A percentile compares a stretch with the other conserved stretches of the same genome.
Evolutionary conservation across 2,329 filamentous ascomycete genomes (phyloP).

Genomic region (Pseudogymnoascus sp.): DNA sequence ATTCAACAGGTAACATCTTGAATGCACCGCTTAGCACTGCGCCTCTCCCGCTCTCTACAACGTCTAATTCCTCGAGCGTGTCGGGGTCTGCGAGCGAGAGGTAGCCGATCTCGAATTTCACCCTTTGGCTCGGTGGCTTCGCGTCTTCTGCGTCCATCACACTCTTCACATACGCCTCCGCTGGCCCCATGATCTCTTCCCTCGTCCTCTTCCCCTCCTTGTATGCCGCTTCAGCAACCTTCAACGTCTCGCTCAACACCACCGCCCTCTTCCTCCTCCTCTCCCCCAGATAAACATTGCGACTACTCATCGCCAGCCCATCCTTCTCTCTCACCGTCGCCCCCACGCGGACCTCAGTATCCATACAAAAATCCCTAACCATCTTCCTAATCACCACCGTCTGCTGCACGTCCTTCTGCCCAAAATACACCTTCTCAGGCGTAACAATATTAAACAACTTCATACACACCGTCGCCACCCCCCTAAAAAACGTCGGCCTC

Average conservation of each 20-base stretch:
- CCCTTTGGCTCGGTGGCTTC: slow-evolving; percentile 47
- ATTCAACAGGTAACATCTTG: slow-evolving; percentile 77
- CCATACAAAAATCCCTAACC: slow-evolving; percentile 79
- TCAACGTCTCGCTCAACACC: slow-evolving; percentile 62
- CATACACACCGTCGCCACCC: slow-evolving; percentile 93
- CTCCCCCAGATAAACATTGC: slow-evolving; percentile 84
- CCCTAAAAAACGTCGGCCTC: slow-evolving; percentile 89
- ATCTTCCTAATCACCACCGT: slow-evolving; percentile 81
- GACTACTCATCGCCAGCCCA: slow-evolving; percentile 81
- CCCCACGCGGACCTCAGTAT: slow-evolving; percentile 64
- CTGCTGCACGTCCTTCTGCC: slow-evolving; percentile 96
- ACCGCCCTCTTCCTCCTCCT: slow-evolving; percentile 64
- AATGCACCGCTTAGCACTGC: slow-evolving; percentile 85
- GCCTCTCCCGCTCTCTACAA: slow-evolving; percentile 60
- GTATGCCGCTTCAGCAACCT: slow-evolving; percentile 62
- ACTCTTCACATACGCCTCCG: slow-evolving; percentile 49
- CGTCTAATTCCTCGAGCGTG: slow-evolving; percentile 68
- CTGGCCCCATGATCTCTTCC: slow-evolving; percentile 62
- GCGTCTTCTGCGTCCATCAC: slow-evolving; percentile 55
- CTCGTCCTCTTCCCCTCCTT: slow-evolving; percentile 43
- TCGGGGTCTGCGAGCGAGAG: slow-evolving; percentile 82
- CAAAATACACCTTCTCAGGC: slow-evolving; percentile 80
- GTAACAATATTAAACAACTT: slow-evolving; percentile 81
- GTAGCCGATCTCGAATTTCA: slow-evolving; percentile 79
- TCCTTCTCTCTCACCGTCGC: slow-evolving; percentile 69